Conservation (phyloP, 192 early-diverging fungal species). For the Podila clonocystis region DNA sequence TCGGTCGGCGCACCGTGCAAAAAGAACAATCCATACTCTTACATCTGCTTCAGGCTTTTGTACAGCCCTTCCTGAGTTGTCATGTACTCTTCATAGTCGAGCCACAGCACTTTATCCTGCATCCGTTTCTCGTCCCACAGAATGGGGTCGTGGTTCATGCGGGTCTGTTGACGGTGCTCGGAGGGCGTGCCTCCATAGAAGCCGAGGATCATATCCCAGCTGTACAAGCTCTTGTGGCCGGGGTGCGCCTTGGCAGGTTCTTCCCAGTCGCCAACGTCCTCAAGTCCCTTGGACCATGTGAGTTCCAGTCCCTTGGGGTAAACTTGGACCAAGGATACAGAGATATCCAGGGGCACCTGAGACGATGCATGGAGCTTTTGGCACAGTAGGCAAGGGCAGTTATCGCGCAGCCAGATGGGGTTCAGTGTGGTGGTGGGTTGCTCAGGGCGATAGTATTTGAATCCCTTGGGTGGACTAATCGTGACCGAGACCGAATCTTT, state of each 20-base stretch:
- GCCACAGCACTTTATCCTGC: slow-evolving; percentile 55
- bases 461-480: slow-evolving; percentile 4
- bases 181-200: slow-evolving; percentile 28
- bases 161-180: slow-evolving; percentile 14
- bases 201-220: slow-evolving; percentile 47
- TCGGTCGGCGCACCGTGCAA: slow-evolving; percentile 69
- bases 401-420: slow-evolving; percentile 67
- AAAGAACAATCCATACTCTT: slow-evolving; percentile 75
- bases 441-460: slow-evolving; percentile 8
- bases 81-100: slow-evolving; percentile 68
- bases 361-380: slow-evolving; percentile 68
- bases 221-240: slow-evolving; percentile 26
- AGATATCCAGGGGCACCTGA: slow-evolving; percentile 59
- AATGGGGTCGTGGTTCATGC: slow-evolving; percentile 44
- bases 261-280: slow-evolving; percentile 47
- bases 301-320: slow-evolving; percentile 47
- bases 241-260: slow-evolving; percentile 29
- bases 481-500: slow-evolving; percentile 8
- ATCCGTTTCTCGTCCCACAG: slow-evolving; percentile 55
- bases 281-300: slow-evolving; percentile 58
- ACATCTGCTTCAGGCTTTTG: slow-evolving; percentile 63
- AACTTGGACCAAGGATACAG: slow-evolving; percentile 20
- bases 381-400: slow-evolving; percentile 65
- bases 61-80: slow-evolving; percentile 61
- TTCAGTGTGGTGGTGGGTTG: slow-evolving; percentile 24